Conservation (phyloP, 768 basidiomycete species). For the Clitopilus hobsonii region DNA sequence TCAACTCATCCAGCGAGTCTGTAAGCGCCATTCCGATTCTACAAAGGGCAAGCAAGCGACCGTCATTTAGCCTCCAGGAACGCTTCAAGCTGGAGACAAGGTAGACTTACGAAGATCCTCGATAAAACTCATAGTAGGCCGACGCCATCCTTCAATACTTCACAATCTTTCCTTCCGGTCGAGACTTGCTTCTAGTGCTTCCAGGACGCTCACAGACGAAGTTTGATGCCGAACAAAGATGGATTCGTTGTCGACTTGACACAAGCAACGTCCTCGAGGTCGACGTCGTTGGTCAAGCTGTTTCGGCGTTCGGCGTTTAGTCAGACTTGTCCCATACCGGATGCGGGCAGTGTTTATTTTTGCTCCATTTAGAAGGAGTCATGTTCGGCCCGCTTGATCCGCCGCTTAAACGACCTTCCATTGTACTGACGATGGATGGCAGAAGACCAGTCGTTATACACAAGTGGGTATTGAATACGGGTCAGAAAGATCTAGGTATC, state of each 20-base stretch:
- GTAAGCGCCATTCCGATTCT: constrained; percentile 98
- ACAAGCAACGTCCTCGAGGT: background rate
- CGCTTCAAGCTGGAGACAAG: constrained; percentile 3
- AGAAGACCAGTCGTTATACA: no score
- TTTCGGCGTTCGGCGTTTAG: background rate
- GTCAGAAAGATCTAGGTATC: no score
- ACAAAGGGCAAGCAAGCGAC: constrained; percentile 4
- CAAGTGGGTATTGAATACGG: no score
- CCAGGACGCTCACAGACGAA: background rate
- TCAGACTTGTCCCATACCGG: no score
- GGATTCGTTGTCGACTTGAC: background rate
- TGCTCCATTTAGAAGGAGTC: background rate
- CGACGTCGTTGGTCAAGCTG: background rate
- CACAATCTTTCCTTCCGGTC: background rate
- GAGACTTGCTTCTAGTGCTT: background rate
- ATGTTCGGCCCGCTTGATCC: background rate
- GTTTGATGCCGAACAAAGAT: background rate
- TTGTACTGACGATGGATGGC: no score
- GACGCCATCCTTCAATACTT: constrained; percentile 62
- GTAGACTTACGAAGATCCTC: constrained; percentile 77
- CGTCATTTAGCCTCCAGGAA: background rate
- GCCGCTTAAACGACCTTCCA: no score
- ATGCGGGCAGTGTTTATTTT: no score
- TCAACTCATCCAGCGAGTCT: constrained; percentile 97
- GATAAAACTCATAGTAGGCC: constrained; percentile 90